Percentiles rank a stretch among this genome's conserved stretches.
phyloP scores from a whole-genome alignment of 2,329 filamentous ascomycete species.

The Dendryphion nanum region DNA sequence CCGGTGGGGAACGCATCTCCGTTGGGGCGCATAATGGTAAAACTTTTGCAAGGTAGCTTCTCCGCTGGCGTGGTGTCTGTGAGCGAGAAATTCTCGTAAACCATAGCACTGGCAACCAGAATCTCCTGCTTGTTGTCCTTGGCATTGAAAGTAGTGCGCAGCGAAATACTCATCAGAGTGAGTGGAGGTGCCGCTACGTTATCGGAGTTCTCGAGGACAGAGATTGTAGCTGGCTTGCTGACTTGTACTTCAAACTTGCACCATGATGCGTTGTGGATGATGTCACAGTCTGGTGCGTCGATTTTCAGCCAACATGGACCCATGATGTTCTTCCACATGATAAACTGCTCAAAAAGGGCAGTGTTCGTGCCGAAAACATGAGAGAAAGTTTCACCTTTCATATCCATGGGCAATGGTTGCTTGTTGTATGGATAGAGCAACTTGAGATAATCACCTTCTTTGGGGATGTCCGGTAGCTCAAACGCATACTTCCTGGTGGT shows the following conservation, averaged over 20 bases:
- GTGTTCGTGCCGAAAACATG: slow-evolving; percentile 93
- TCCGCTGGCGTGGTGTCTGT: slow-evolving; percentile 86
- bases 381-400: slow-evolving; percentile 84
- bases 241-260: slow-evolving; percentile 92
- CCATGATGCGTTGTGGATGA: slow-evolving; percentile 90
- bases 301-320: slow-evolving; percentile 97
- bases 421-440: slow-evolving; percentile 94
- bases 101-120: slow-evolving; percentile 81
- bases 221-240: slow-evolving; percentile 73
- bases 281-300: slow-evolving; percentile 75
- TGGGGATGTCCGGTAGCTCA: slow-evolving; percentile 82
- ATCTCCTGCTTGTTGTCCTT: slow-evolving; percentile 98
- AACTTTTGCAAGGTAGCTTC: slow-evolving; percentile 83
- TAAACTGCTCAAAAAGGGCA: slow-evolving; percentile 94
- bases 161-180: slow-evolving; percentile 91
- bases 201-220: slow-evolving; percentile 71
- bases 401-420: slow-evolving; percentile 66
- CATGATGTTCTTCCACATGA: slow-evolving; percentile 99
- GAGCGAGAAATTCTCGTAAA: slow-evolving; percentile 87
- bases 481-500: slow-evolving; percentile 93
- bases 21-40: slow-evolving; percentile 84
- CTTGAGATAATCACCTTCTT: slow-evolving; percentile 88
- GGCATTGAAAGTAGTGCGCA: slow-evolving; percentile 84
- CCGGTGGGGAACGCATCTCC: slow-evolving; percentile 76
- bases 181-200: slow-evolving; percentile 80